Base-by-base conservation (phyloP, 2,329 filamentous ascomycete species). In the Paecilomyces dactylethromorphus region DNA sequence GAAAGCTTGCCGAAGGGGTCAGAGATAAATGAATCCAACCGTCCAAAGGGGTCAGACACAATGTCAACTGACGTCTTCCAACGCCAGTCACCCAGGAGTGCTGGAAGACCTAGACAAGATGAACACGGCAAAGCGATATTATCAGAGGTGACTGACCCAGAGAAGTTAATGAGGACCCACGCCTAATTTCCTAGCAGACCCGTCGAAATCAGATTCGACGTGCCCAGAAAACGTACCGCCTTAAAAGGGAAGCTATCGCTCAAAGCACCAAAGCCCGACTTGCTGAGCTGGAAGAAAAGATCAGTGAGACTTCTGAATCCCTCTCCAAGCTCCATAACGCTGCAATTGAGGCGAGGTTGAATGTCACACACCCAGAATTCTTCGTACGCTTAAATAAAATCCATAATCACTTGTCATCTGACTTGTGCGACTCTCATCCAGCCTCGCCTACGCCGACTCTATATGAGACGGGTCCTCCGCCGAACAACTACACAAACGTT, bases 161-260 rank as follows among this genome's bases (percentile, higher is more conserved):
- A 51, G 22, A 21, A 51, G 13, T n/a, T 1, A 26, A 10, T 22
- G 49, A 51, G 22, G 12, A 51, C 49, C 11, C 49, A 18, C 11
- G 15, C n/a, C 22, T 21, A 21, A 22, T 51, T 26, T 18, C 18
- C 15, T 35, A 21, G 24, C 31, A 53, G 49, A 26, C 58, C 62
- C 87, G 91, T 58, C 84, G 91, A 58, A 92, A 89, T 3, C 91
- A 96, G 70, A 93, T 96, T 63, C 86, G 91, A 26, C 82, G 92
- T 58, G 91, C 91, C 1, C 91, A 96, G 72, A 81, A 91, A 65
- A 90, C 90, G 1, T 95, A 96, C 69, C 85, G 91, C 5, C 85
- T 88, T 68, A 86, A 91, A 55, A 95, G 95, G 74, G 91, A 95
- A 69, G 87, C 82, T 24, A 88, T 88, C 12, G 91, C 95, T 58